A percentile compares a stretch with the other conserved stretches of the same genome.
Conservation (phyloP, 192 early-diverging fungal species). For the Paraglomus brasilianum region DNA sequence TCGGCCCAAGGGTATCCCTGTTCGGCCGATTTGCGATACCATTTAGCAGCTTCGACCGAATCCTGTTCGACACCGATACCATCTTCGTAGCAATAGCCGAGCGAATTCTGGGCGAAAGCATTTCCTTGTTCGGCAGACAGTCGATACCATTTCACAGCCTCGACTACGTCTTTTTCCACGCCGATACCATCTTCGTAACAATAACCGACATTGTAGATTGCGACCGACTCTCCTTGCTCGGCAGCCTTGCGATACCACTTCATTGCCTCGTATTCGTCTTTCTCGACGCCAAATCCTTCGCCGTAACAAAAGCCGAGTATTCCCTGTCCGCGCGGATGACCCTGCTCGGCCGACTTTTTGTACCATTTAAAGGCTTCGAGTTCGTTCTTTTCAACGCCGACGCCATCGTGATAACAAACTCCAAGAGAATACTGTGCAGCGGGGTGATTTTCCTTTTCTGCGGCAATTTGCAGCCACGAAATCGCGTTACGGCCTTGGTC, state of each 20-base stretch:
- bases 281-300: constrained; percentile 70
- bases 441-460: constrained; percentile 51
- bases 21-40: constrained; percentile 57
- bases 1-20: constrained; percentile 65
- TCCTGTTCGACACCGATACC: constrained; percentile 68
- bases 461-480: constrained; percentile 63
- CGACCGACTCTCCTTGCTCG: constrained; percentile 58
- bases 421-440: constrained; percentile 72
- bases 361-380: constrained; percentile 74
- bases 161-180: constrained; percentile 48
- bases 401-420: constrained; percentile 77
- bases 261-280: constrained; percentile 68
- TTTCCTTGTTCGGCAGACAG: constrained; percentile 70
- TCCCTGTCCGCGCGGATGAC: constrained; percentile 61
- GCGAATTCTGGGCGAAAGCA: constrained; percentile 82
- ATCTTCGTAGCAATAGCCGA: constrained; percentile 84
- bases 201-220: constrained; percentile 64
- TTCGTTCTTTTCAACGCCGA: constrained; percentile 66
- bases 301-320: constrained; percentile 85
- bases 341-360: constrained; percentile 59
- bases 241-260: constrained; percentile 61
- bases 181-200: constrained; percentile 67
- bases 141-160: constrained; percentile 67
- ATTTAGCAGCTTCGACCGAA: constrained; percentile 55
- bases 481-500: constrained; percentile 55